Percentiles rank a stretch among this genome's conserved stretches.
Conservation (phyloP, 257 asterid species). For the Anisodus tanguticus region DNA sequence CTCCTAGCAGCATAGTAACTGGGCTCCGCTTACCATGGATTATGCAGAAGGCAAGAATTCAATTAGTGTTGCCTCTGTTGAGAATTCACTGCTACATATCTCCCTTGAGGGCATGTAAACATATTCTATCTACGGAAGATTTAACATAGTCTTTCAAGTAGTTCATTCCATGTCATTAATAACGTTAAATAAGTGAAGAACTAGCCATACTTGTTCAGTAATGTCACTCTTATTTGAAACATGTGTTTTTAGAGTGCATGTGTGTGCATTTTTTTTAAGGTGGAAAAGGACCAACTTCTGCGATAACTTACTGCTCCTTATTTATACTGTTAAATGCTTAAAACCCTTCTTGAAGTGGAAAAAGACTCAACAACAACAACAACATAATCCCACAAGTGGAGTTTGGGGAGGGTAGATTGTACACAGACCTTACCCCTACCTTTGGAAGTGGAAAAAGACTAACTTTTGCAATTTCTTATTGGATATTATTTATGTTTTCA, state of each 20-base stretch:
- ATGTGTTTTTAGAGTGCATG: not conserved
- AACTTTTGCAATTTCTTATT: not conserved
- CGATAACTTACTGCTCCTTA: not conserved
- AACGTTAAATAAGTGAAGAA: not conserved
- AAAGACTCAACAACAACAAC: not conserved
- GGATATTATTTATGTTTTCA: not conserved
- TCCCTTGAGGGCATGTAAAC: not conserved
- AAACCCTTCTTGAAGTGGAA: not conserved
- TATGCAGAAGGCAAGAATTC: not conserved
- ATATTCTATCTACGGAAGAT: not conserved
- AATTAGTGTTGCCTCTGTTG: not conserved
- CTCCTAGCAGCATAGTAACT: not conserved
- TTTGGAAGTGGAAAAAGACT: not conserved
- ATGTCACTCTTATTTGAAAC: conserved; percentile 10
- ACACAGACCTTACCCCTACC: too few species aligned
- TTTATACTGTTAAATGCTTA: not conserved
- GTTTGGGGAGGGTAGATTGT: too few species aligned
- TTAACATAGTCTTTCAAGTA: not conserved
- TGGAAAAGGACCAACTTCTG: not conserved
- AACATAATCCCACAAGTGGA: too few species aligned
- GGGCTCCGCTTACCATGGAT: not conserved
- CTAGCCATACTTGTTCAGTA: conserved; percentile 10
- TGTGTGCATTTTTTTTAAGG: not conserved
- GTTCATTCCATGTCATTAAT: not conserved
- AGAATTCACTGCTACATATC: not conserved